Conservation (phyloP, 2,329 filamentous ascomycete species). For the Fusarium keratoplasticum region DNA sequence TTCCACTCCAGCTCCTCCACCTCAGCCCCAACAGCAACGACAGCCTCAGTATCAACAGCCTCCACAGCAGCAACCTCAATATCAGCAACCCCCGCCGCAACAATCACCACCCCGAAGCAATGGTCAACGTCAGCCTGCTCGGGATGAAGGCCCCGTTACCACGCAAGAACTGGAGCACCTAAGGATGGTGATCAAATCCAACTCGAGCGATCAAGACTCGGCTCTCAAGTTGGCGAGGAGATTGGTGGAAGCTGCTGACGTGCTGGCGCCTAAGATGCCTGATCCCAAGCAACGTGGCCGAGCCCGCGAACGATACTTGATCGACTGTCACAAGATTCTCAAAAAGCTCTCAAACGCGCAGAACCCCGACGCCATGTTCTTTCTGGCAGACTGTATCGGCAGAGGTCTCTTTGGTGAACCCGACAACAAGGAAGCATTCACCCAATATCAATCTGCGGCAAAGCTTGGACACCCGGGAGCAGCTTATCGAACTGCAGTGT, state of each 20-base stretch:
- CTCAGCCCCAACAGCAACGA: constrained; percentile 45
- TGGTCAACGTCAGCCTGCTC: constrained; percentile 41
- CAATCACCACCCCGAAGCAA: constrained; percentile 44
- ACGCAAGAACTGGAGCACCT: constrained; percentile 81
- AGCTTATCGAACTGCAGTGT: constrained; percentile 95
- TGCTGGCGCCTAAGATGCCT: constrained; percentile 72
- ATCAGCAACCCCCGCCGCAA: constrained; percentile 46
- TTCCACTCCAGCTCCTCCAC: constrained; percentile 52
- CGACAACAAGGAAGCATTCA: constrained; percentile 93
- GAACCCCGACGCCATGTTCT: constrained; percentile 91
- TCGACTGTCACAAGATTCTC: constrained; percentile 89
- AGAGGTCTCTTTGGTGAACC: constrained; percentile 82
- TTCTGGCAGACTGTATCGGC: constrained; percentile 89
- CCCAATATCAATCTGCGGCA: constrained; percentile 91
- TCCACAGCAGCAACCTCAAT: constrained; percentile 43
- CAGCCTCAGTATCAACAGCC: constrained; percentile 44
- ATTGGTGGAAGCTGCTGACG: constrained; percentile 84
- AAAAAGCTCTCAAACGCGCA: constrained; percentile 84
- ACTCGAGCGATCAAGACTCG: constrained; percentile 77
- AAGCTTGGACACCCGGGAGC: constrained; percentile 88
- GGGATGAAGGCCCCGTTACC: constrained; percentile 70
- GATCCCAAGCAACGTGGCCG: constrained; percentile 81
- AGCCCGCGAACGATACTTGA: constrained; percentile 82
- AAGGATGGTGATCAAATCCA: constrained; percentile 74
- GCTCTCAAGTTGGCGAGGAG: constrained; percentile 83